Conservation (phyloP, 2,329 filamentous ascomycete genomes). For the Pseudogymnoascus sp. region DNA sequence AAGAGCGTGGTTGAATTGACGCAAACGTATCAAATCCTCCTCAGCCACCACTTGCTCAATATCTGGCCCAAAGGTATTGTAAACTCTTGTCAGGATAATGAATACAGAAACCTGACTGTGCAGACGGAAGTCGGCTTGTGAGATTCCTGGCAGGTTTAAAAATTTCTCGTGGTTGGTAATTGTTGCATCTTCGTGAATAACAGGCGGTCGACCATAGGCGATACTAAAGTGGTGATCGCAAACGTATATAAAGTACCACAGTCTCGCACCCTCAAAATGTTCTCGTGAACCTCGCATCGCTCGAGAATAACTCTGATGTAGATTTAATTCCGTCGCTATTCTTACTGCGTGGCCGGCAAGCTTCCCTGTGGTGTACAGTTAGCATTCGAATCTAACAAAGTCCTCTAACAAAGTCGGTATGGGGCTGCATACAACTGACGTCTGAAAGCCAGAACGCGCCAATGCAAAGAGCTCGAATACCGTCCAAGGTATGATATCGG, state of each 20-base stretch:
- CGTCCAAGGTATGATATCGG: constrained; percentile 49
- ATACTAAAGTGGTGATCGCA: constrained; percentile 62
- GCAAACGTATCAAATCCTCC: constrained; percentile 26
- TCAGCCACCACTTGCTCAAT: constrained; percentile 42
- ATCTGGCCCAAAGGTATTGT: constrained; percentile 51
- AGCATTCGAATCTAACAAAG: background rate
- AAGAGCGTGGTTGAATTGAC: constrained; percentile 32
- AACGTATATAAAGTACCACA: constrained; percentile 59
- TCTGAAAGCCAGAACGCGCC: constrained; percentile 59
- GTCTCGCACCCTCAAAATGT: constrained; percentile 47
- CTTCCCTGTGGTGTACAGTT: constrained; percentile 45
- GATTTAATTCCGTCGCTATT: constrained; percentile 50
- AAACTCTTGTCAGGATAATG: constrained; percentile 52
- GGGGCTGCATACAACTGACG: constrained; percentile 27
- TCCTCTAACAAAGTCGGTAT: background rate
- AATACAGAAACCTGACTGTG: constrained; percentile 54
- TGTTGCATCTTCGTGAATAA: constrained; percentile 50
- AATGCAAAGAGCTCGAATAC: constrained; percentile 53
- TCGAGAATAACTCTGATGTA: constrained; percentile 47
- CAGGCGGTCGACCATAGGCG: constrained; percentile 54
- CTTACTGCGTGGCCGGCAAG: constrained; percentile 52
- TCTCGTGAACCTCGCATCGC: constrained; percentile 40
- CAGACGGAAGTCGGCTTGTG: constrained; percentile 47
- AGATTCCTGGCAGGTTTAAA: constrained; percentile 42
- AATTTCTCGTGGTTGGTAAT: constrained; percentile 52